Conservation (phyloP, 2,329 filamentous ascomycete species). For the Bipolaris zeicola region DNA sequence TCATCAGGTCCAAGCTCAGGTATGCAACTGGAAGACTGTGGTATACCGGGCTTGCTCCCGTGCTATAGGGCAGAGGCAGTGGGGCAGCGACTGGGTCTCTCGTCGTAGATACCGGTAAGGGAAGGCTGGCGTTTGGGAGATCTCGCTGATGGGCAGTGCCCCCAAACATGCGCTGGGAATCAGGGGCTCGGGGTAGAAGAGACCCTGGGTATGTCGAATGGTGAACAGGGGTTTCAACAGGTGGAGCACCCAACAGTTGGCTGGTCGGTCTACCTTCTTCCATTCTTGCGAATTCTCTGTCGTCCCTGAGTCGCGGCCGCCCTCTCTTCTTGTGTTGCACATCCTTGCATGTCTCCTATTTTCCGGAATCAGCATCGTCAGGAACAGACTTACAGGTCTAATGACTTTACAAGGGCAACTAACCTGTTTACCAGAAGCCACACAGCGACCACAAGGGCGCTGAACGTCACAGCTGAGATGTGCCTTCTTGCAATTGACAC, state of each 20-base stretch:
- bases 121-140: slow-evolving; percentile 22
- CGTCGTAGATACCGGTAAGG: slow-evolving; percentile 20
- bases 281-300: slow-evolving; percentile 42
- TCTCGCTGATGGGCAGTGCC: slow-evolving; percentile 25
- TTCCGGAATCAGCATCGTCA: slow-evolving; percentile 8
- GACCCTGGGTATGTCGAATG: slow-evolving; percentile 29
- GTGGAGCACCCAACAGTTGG: slow-evolving; percentile 31
- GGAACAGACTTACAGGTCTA: not conserved
- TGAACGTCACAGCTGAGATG: slow-evolving; percentile 73
- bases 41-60: slow-evolving; percentile 34
- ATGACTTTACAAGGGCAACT: slow-evolving; percentile 26
- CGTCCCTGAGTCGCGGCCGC: slow-evolving; percentile 74
- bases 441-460: slow-evolving; percentile 77
- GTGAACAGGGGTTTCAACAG: slow-evolving; percentile 28
- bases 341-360: slow-evolving; percentile 75
- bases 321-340: slow-evolving; percentile 87
- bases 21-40: slow-evolving; percentile 48
- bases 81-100: slow-evolving; percentile 20
- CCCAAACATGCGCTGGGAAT: slow-evolving; percentile 29
- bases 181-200: slow-evolving; percentile 31
- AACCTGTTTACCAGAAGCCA: slow-evolving; percentile 74
- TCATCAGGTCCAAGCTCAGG: slow-evolving; percentile 55
- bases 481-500: slow-evolving; percentile 83
- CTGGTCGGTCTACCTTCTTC: slow-evolving; percentile 38
- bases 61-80: slow-evolving; percentile 26